A percentile compares a stretch with the other conserved stretches of the same genome.
Conservation (phyloP, 495 filamentous ascomycete genomes). For the Lepidopterella palustris region DNA sequence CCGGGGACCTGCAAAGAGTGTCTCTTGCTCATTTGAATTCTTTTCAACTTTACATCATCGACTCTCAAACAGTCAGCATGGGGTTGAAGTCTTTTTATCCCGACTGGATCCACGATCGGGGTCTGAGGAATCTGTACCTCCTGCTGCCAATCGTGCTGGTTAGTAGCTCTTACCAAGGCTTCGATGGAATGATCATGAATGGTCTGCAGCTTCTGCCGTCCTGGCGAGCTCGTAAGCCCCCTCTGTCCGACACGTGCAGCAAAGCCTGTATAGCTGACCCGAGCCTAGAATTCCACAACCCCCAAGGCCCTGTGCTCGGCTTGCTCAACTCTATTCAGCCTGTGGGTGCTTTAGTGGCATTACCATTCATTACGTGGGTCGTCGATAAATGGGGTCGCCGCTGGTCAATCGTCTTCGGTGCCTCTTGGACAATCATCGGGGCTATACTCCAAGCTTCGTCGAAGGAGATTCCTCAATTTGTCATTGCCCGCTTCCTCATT, state of each 20-base stretch:
- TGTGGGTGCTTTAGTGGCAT: slow-evolving; percentile 11
- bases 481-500: slow-evolving; percentile 16
- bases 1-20: neutral
- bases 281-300: slow-evolving; percentile 33
- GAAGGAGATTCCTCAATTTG: slow-evolving; percentile 5
- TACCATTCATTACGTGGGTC: slow-evolving; percentile 9
- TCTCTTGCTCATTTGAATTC: neutral
- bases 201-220: neutral
- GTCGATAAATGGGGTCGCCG: slow-evolving; percentile 15
- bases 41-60: neutral
- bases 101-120: neutral
- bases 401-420: slow-evolving; percentile 2
- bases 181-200: neutral
- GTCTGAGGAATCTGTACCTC: neutral
- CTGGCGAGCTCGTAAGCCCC: neutral
- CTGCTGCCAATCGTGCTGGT: neutral
- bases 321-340: slow-evolving; percentile 17
- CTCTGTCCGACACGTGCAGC: neutral
- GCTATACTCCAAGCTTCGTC: slow-evolving; percentile 18
- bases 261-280: neutral
- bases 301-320: slow-evolving; percentile 28
- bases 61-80: neutral
- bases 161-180: neutral
- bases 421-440: slow-evolving; percentile 8
- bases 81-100: neutral